A percentile compares a stretch with the other conserved stretches of the same genome.
Evolutionary conservation across 768 basidiomycete genomes (phyloP).

Genomic region (Tricholoma furcatifolium): DNA sequence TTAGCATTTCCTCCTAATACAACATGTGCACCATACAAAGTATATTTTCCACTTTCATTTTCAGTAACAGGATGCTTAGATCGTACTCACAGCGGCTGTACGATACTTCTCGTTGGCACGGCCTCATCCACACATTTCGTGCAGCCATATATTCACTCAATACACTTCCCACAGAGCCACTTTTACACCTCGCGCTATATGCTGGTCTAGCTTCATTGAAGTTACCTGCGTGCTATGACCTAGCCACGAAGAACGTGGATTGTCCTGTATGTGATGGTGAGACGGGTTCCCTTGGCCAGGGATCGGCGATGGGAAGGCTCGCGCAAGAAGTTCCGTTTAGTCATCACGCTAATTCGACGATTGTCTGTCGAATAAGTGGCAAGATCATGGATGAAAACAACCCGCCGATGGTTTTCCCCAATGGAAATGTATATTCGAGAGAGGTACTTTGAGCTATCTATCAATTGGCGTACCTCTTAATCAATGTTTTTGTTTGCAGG

Average conservation of each 20-base stretch:
- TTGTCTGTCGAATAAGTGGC: constrained; percentile 89
- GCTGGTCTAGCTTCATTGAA: constrained; percentile 92
- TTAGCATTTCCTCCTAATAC: constrained; percentile 76
- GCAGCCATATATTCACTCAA: constrained; percentile 85
- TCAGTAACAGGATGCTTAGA: not conserved
- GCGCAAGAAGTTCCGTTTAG: constrained; percentile 86
- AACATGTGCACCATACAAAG: constrained; percentile 77
- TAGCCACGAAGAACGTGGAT: constrained; percentile 66
- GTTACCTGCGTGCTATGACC: constrained; percentile 77
- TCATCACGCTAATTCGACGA: constrained; percentile 94
- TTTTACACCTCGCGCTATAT: constrained; percentile 85
- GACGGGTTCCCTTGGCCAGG: constrained; percentile 29
- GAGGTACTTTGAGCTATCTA: constrained; percentile 53
- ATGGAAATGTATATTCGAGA: constrained; percentile 90
- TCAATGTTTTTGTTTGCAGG: constrained; percentile 52
- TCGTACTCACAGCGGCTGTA: constrained; percentile 66
- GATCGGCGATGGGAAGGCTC: constrained; percentile 65
- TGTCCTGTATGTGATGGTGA: constrained; percentile 88
- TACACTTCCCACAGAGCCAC: constrained; percentile 82
- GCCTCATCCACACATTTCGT: constrained; percentile 77
- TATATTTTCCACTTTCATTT: constrained; percentile 27
- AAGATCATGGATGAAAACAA: constrained; percentile 96
- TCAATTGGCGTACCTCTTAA: constrained; percentile 4
- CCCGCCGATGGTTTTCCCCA: constrained; percentile 87
- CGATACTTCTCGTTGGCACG: constrained; percentile 74